A percentile compares a stretch with the other conserved stretches of the same genome.
Conservation (phyloP, 768 basidiomycete species). For the Leccinum sublutescens region DNA sequence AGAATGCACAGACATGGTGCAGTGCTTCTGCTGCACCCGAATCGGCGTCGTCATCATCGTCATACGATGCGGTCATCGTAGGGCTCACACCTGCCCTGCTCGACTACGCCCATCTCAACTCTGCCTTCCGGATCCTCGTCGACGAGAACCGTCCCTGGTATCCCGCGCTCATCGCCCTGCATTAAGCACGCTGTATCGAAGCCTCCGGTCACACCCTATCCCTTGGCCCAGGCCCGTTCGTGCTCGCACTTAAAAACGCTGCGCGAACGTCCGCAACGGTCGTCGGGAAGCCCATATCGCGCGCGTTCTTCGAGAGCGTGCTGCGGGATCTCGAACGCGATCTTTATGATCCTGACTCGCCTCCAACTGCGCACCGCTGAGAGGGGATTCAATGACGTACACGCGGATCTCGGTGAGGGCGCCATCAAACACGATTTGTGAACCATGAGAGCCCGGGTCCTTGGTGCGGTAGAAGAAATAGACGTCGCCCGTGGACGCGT, state of each 20-base stretch:
- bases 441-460: neutral
- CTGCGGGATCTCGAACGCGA: slow-evolving; percentile 42
- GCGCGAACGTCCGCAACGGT: slow-evolving; percentile 46
- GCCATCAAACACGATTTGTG: slow-evolving; percentile 38
- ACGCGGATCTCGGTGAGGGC: slow-evolving; percentile 64
- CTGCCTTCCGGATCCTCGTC: slow-evolving; percentile 63
- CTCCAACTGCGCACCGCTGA: neutral
- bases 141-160: slow-evolving; percentile 32
- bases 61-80: slow-evolving; percentile 63
- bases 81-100: slow-evolving; percentile 55
- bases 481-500: slow-evolving; percentile 6
- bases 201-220: slow-evolving; percentile 49
- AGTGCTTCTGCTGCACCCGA: neutral
- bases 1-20: slow-evolving; percentile 34
- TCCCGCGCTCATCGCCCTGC: slow-evolving; percentile 53
- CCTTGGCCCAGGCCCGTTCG: slow-evolving; percentile 70
- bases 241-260: slow-evolving; percentile 59
- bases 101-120: slow-evolving; percentile 56
- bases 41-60: neutral
- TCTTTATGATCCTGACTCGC: neutral
- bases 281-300: slow-evolving; percentile 64
- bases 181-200: slow-evolving; percentile 54
- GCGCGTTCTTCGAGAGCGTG: slow-evolving; percentile 56
- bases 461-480: slow-evolving; percentile 12
- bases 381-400: slow-evolving; percentile 50